Base-by-base conservation (phyloP, 73 alveolate species). In the Tetrahymena elliotti region DNA sequence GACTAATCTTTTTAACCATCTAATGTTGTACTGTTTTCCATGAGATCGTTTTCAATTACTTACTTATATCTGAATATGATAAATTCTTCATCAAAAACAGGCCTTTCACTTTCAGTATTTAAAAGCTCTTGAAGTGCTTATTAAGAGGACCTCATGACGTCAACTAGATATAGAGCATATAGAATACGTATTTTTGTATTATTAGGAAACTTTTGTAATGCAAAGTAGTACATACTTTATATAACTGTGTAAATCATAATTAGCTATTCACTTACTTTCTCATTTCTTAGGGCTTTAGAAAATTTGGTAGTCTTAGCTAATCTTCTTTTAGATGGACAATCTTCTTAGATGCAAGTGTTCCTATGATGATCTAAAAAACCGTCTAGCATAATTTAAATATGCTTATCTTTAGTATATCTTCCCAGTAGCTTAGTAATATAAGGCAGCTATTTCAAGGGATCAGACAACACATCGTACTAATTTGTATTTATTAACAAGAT, bases 291-390 rank as follows among this genome's bases (percentile, higher is more conserved):
- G 0, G 54, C 93, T 84, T 84, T 94, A 35, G 93, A 94, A 52
- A 37, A 92, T 92, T 68, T 84, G 27, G 52, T 94, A 39, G 88
- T 94, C 54, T 39, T 94, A 15, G 34, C 93, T 92, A 94, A 88
- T 94, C 38, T 94, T 94, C 83, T 94, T 47, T 94, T 52, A 24
- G 95, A 94, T 47, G 96, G 96, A 83, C 96, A 94, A 34, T 94
- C 96, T 22, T 94, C 96, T 94, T 94, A 36, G 22, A 84, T 94
- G 39, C 96, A 94, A 6, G 93, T 94, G 10, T 94, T 94, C 39
- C 96, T 83, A 54, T 94, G 96, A 36, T 94, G 93, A 35, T 94
- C 96, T 52, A 94, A 93, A 94, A 94, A 94, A 7, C 96, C 96
- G 84, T 94, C 96, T 40, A 94, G 34, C 40, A 94, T 54, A 18